phyloP scores from a whole-genome alignment of 192 early-diverging fungal species.

The Linnemannia hyalina region DNA sequence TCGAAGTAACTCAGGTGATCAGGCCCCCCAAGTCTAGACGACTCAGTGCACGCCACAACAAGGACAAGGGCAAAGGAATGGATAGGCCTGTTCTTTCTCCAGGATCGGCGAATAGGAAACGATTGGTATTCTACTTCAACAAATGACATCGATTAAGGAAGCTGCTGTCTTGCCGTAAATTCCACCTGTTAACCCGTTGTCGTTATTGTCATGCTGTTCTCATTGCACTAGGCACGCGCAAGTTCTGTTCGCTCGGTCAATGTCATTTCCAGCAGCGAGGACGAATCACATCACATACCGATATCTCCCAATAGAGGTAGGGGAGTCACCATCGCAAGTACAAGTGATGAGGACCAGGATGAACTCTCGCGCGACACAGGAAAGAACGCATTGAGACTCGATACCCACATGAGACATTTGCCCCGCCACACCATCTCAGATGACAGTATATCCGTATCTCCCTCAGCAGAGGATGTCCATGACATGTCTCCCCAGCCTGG shows the following conservation, averaged over 20 bases:
- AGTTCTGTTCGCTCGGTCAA: constrained; percentile 12
- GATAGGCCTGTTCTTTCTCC: background rate
- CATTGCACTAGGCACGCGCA: background rate
- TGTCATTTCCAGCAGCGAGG: constrained; percentile 40
- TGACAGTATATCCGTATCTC: constrained; percentile 22
- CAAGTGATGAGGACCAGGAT: constrained; percentile 11
- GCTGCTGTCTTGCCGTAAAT: background rate
- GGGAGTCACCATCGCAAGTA: background rate
- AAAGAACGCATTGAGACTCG: background rate
- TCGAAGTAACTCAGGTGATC: constrained; percentile 10
- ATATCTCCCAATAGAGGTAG: background rate
- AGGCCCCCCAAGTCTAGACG: background rate
- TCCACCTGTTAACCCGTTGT: background rate
- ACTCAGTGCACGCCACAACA: background rate
- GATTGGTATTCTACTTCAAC: background rate
- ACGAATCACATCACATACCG: background rate
- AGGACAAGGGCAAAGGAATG: background rate
- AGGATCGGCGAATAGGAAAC: background rate
- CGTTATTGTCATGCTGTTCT: background rate
- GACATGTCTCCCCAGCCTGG: background rate
- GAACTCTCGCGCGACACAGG: constrained; percentile 23
- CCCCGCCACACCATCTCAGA: constrained; percentile 19
- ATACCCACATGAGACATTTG: background rate
- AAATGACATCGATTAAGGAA: background rate
- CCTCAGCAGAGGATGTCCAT: background rate